These are phyloP conservation scores for Neopestalotiopsis clavispora DNA, from an alignment of 2,329 filamentous ascomycete species.

Conservation along the genomic window DNA sequence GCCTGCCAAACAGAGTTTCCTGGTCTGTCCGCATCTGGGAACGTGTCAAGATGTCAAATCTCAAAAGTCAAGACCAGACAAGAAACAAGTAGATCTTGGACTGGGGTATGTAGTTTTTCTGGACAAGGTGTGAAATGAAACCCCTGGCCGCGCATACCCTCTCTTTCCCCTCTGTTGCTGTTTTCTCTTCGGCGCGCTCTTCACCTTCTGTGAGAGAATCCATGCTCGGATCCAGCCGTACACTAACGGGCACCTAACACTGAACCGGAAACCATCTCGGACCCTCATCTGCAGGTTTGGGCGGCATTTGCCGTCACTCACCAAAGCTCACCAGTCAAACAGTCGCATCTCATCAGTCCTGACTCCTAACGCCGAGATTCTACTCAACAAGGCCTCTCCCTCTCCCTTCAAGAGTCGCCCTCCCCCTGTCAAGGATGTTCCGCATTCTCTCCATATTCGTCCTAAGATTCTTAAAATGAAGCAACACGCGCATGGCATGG, in stretches of 20 bases:
- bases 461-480: too few relatives aligned
- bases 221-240: conserved; percentile 8
- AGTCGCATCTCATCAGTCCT: neutral
- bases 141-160: neutral
- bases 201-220: neutral
- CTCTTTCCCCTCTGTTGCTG: neutral
- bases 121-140: neutral
- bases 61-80: neutral
- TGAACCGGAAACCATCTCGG: conserved; percentile 11
- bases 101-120: neutral
- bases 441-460: too few relatives aligned
- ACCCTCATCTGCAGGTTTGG: neutral
- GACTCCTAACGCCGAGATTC: too few relatives aligned
- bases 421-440: too few relatives aligned
- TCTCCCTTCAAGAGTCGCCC: too few relatives aligned
- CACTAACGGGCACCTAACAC: conserved; percentile 3
- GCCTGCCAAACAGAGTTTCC: neutral
- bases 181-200: too few relatives aligned
- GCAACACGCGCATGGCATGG: too few relatives aligned
- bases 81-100: neutral
- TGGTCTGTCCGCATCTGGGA: neutral
- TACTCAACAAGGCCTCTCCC: too few relatives aligned
- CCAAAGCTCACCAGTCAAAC: neutral
- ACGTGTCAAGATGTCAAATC: neutral
- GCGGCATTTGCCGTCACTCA: conserved; percentile 9